Base-by-base conservation (phyloP, 306 rosid species). In the Pachyrhizus erosus region DNA sequence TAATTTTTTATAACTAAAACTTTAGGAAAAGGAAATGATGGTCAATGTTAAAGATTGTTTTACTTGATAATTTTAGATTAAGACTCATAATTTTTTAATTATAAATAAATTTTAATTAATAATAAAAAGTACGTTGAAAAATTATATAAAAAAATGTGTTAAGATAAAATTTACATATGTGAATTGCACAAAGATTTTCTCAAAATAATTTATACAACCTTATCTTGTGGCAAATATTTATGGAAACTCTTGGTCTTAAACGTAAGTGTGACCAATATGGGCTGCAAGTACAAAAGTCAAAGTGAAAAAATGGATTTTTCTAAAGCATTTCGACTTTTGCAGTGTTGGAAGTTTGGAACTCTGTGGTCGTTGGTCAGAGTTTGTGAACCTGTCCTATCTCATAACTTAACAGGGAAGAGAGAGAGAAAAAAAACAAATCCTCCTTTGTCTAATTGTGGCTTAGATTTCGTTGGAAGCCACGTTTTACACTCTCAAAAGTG, bases 311-410 rank as follows among this genome's bases (percentile, higher is more conserved):
- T 57, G 62, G 27, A 39, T 15, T 64, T 21, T 24, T 80, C 21
- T 34, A 23, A 68, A 14, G 37, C 27, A 23, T 79, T 52, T 73
- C 26, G 0, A 69, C 70, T 17, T 76, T 77, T 11, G 13, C 49
- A 26, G 20, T 24, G 17, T 24, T 68, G 55, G 54, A 42, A 70
- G 66, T 37, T 67, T 46, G 23, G 12, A 20, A 49, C 17, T 42
- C 51, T 34, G 0, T 39, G 54, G 73, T 81, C 75, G n/a, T 9
- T 42, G 75, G 85, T 86, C 78, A 37, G 82, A 34, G 52, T 39
- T 82, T 68, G 79, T 65, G 80, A 65, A 65, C 46, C 71, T 21
- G 20, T 65, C 65, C 17, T 31, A n/a, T 75, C 11, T 10, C 20
- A 31, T 14, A 17, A n/a, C 31, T 74, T 37, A 27, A 71, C 13